phyloP scores from a whole-genome alignment of 495 filamentous ascomycete genomes.

The Penicillium daleae region DNA sequence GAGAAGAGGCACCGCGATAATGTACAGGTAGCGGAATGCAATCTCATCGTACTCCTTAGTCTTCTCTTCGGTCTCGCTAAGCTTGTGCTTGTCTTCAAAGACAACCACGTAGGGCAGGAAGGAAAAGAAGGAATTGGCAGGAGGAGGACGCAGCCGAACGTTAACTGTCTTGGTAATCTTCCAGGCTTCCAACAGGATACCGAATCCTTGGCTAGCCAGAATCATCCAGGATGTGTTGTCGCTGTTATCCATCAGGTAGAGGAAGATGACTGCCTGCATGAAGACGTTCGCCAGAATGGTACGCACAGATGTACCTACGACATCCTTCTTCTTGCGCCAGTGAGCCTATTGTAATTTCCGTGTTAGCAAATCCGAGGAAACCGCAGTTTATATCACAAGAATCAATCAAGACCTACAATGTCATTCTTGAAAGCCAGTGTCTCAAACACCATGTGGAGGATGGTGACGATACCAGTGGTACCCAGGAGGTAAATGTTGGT shows the following conservation, averaged over 20 bases:
- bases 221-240: conserved; percentile 99
- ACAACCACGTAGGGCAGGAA: conserved; percentile 80
- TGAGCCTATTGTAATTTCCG: conserved; percentile 58
- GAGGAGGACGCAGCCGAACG: conserved; percentile 74
- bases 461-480: conserved; percentile 80
- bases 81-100: conserved; percentile 96
- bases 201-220: conserved; percentile 86
- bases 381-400: not conserved
- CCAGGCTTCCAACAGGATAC: conserved; percentile 95
- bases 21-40: conserved; percentile 95
- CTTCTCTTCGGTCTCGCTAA: conserved; percentile 93
- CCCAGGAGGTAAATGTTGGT: conserved; percentile 90
- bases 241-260: conserved; percentile 97
- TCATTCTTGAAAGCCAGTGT: conserved; percentile 96
- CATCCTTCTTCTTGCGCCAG: conserved; percentile 99
- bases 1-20: conserved; percentile 85
- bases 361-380: conserved; percentile 20
- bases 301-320: conserved; percentile 91
- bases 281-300: conserved; percentile 97
- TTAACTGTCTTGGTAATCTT: conserved; percentile 98
- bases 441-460: conserved; percentile 94
- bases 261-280: conserved; percentile 95
- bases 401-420: conserved; percentile 57
- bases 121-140: conserved; percentile 64
- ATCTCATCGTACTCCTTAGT: conserved; percentile 98